Base-by-base conservation (phyloP, 441 rosid species). In the Sinapis alba region DNA sequence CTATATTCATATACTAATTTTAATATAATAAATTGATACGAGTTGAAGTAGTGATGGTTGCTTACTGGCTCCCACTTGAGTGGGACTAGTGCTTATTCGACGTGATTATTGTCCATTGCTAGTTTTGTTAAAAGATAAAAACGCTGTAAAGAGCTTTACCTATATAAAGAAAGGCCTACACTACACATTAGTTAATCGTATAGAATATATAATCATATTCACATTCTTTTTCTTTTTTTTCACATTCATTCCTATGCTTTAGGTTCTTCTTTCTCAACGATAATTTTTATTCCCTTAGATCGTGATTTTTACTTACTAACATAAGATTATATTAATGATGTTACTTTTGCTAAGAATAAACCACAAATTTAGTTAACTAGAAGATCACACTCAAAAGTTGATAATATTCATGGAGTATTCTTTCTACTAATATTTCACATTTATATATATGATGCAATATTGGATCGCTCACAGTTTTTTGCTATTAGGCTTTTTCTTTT, bases 11-110 rank as follows among this genome's bases (percentile, higher is more conserved):
- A 12, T 20, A 57, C 2, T 16, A 32, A 30, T 57, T 57, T 19
- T 12, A 18, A 51, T 51, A 51, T 51, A 19, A 8, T 51, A 18
- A 50, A 50, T 7, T 18, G 23, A 8, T 50, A 50, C 56, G 56
- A 50, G 56, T 50, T 50, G 56, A 50, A 18, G 23, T 51, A 51
- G 57, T 51, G 12, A 9, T 51, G 57, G 57, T 18, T 51, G 57
- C 57, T 51, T 65, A 62, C 68, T 23, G 28, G 62, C 79, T 78
- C 73, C 86, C 82, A 73, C 88, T 81, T 65, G 41, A 60, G 32
- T 66, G 83, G 80, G 80, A 79, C 58, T 74, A 79, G 84, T 84
- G 90, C 78, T 53, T 56, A 72, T 69, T 81, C 63, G 83, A 83
- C 83, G 65, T 83, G 75, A 15, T 64, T 84, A 83, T 83, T 78